phyloP scores from a whole-genome alignment of 306 rosid species.

The Senna tora region DNA sequence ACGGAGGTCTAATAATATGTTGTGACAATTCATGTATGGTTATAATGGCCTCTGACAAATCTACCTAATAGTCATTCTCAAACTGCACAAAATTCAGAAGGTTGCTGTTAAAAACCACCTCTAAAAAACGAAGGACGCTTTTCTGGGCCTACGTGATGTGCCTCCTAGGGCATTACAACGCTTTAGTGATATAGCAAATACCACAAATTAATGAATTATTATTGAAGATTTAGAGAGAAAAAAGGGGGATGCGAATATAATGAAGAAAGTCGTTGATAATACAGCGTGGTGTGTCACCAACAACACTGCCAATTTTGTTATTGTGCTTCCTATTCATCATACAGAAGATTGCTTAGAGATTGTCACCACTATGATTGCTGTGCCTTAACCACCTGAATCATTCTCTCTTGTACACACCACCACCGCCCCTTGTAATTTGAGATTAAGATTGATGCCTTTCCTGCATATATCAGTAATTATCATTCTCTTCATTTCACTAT shows the following conservation, averaged over 20 bases:
- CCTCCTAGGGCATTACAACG: not conserved
- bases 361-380: slow-evolving; percentile 37
- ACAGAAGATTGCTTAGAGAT: slow-evolving; percentile 32
- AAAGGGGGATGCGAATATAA: not conserved
- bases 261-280: not conserved
- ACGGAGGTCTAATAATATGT: not conserved
- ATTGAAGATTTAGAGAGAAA: not conserved
- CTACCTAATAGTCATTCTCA: slow-evolving; percentile 5
- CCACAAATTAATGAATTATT: too few relatives aligned
- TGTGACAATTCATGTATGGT: not conserved
- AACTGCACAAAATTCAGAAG: not conserved
- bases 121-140: not conserved
- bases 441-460: too few relatives aligned
- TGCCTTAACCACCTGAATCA: slow-evolving; percentile 38
- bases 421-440: slow-evolving; percentile 20
- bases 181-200: not conserved
- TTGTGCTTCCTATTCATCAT: slow-evolving; percentile 40
- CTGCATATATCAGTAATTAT: too few relatives aligned
- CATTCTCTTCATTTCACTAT: not conserved
- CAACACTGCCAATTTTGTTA: slow-evolving; percentile 44
- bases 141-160: not conserved
- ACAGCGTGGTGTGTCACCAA: slow-evolving; percentile 37
- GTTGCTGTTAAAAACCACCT: not conserved
- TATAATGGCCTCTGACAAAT: slow-evolving; percentile 28
- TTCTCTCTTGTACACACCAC: slow-evolving; percentile 4